Percentiles rank a stretch among this genome's conserved stretches.
phyloP scores from a whole-genome alignment of 108 stramenopile genomes.

The Parietichytrium sp. region DNA sequence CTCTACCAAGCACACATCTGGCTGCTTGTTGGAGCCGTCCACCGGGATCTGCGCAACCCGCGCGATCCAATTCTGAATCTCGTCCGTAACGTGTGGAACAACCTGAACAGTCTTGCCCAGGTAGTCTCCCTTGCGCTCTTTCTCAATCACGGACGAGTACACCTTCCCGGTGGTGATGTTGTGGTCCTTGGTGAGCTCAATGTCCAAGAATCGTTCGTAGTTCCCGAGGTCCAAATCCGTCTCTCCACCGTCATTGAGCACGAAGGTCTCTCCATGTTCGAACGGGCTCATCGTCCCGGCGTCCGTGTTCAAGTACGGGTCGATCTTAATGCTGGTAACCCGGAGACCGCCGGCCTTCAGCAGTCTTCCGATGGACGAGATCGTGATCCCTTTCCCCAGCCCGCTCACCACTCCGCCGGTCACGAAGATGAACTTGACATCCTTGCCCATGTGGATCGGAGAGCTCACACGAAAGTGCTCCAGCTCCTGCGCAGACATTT shows the following conservation, averaged over 20 bases:
- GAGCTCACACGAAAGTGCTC: constrained; percentile 20
- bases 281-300: constrained; percentile 97
- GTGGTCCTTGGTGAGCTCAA: constrained; percentile 81
- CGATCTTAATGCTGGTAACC: constrained; percentile 95
- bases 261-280: constrained; percentile 91
- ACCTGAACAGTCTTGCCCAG: constrained; percentile 93
- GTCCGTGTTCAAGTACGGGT: constrained; percentile 96
- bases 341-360: constrained; percentile 83
- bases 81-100: constrained; percentile 83
- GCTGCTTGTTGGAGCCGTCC: constrained; percentile 59
- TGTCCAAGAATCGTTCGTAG: constrained; percentile 91
- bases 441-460: not conserved
- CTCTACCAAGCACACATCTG: constrained; percentile 97
- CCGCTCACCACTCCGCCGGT: constrained; percentile 97
- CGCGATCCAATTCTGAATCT: constrained; percentile 85
- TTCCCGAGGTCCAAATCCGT: constrained; percentile 96
- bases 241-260: constrained; percentile 96
- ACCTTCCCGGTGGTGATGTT: constrained; percentile 97
- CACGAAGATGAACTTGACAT: constrained; percentile 85
- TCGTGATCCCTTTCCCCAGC: constrained; percentile 95
- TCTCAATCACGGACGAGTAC: constrained; percentile 84
- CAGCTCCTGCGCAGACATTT: not conserved
- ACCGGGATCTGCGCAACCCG: constrained; percentile 76
- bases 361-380: constrained; percentile 89
- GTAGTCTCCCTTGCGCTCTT: constrained; percentile 93